A percentile compares a stretch with the other conserved stretches of the same genome.
Conservation (phyloP, 352 stramenopile species). For the Plasmopara viticola region DNA sequence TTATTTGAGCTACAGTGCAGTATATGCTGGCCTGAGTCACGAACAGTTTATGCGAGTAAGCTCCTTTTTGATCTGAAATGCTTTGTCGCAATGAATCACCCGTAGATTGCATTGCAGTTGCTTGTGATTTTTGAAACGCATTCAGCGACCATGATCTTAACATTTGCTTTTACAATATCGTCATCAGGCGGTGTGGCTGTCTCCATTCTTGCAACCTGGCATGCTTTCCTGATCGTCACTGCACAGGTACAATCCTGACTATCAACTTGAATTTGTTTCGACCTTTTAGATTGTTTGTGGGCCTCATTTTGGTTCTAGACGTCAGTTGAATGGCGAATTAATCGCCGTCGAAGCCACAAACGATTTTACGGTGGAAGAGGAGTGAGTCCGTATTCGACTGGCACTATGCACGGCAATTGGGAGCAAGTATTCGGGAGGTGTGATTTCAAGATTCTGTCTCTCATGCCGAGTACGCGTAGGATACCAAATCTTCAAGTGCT, state of each 20-base stretch:
- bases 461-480: slow-evolving; percentile 49
- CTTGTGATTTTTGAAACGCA: slow-evolving; percentile 17
- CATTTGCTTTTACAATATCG: slow-evolving; percentile 62
- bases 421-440: slow-evolving; percentile 68
- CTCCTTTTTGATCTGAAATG: neutral
- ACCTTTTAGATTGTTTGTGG: neutral
- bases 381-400: slow-evolving; percentile 55
- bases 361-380: slow-evolving; percentile 42
- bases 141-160: slow-evolving; percentile 28
- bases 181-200: slow-evolving; percentile 41
- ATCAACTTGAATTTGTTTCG: neutral
- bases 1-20: slow-evolving; percentile 44
- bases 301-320: slow-evolving; percentile 33
- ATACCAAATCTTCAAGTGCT: slow-evolving; percentile 19
- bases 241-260: slow-evolving; percentile 46
- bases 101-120: slow-evolving; percentile 17
- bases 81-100: neutral
- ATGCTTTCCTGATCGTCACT: slow-evolving; percentile 63
- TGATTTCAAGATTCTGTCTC: slow-evolving; percentile 45
- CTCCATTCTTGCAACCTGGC: slow-evolving; percentile 57
- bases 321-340: slow-evolving; percentile 78
- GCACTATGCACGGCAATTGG: slow-evolving; percentile 69
- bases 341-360: slow-evolving; percentile 46
- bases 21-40: slow-evolving; percentile 44
- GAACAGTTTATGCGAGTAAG: slow-evolving; percentile 55